These are phyloP conservation scores for Cadophora sp. DNA, from an alignment of 2,329 filamentous ascomycete species.

Conservation along the genomic window DNA sequence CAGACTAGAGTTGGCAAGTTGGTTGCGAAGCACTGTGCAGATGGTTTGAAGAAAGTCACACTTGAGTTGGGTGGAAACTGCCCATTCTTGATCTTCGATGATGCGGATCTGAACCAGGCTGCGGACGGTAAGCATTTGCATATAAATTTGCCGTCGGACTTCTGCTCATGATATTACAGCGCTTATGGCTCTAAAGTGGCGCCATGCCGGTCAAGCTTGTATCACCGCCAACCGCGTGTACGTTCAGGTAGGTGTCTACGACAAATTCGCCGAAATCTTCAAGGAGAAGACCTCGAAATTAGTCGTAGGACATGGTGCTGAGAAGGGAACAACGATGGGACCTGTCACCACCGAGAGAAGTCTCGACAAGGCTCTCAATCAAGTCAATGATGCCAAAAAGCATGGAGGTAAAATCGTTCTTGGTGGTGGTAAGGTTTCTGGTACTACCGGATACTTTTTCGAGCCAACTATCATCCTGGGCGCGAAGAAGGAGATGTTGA, in stretches of 20 bases:
- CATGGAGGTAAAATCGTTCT: slow-evolving; percentile 68
- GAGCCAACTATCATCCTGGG: slow-evolving; percentile 69
- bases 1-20: slow-evolving; percentile 66
- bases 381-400: slow-evolving; percentile 69
- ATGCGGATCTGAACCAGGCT: slow-evolving; percentile 66
- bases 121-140: slow-evolving; percentile 48
- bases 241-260: slow-evolving; percentile 67
- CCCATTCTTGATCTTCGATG: slow-evolving; percentile 68
- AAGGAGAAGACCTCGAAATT: slow-evolving; percentile 58
- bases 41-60: slow-evolving; percentile 68
- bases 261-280: slow-evolving; percentile 63
- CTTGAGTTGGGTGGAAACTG: slow-evolving; percentile 71
- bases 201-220: slow-evolving; percentile 69
- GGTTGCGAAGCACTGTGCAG: slow-evolving; percentile 63
- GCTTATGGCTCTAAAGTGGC: slow-evolving; percentile 58
- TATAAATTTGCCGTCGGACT: background rate
- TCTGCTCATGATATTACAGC: slow-evolving; percentile 29
- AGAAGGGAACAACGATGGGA: slow-evolving; percentile 63
- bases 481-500: slow-evolving; percentile 63
- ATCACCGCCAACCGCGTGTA: slow-evolving; percentile 71
- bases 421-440: slow-evolving; percentile 61
- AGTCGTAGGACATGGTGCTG: slow-evolving; percentile 66
- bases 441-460: slow-evolving; percentile 69
- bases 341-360: slow-evolving; percentile 62
- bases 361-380: slow-evolving; percentile 61